Conservation (phyloP, 176 grass and related monocot species). For the Paspalum notatum region DNA sequence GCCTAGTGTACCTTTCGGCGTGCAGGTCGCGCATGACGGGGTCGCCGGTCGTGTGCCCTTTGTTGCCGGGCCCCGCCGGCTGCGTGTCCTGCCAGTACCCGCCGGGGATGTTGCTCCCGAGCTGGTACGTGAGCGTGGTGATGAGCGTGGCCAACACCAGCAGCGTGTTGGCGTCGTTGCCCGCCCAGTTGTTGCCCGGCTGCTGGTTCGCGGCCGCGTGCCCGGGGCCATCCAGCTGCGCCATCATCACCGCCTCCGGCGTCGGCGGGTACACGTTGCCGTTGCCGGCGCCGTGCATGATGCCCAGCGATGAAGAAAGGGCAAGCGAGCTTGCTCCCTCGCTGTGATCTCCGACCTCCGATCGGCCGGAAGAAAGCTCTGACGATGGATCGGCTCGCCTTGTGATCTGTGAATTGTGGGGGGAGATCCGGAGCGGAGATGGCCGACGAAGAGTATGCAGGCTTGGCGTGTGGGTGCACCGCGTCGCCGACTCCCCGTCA, state of each 20-base stretch:
- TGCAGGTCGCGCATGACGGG: conserved; percentile 68
- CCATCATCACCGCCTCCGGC: neutral
- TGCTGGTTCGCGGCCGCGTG: neutral
- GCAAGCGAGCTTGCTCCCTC: no score
- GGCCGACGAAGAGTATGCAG: no score
- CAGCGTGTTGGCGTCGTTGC: conserved; percentile 56
- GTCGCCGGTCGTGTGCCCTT: conserved; percentile 36
- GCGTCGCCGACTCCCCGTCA: neutral
- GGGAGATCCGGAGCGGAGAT: neutral
- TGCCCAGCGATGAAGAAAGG: neutral
- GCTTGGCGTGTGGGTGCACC: neutral
- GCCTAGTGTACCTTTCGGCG: neutral
- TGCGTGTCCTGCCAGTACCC: conserved; percentile 51
- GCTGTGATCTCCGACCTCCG: neutral
- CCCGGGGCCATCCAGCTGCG: conserved; percentile 33
- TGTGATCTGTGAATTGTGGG: neutral
- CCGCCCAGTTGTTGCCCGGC: conserved; percentile 31
- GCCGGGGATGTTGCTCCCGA: conserved; percentile 54
- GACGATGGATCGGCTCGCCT: neutral
- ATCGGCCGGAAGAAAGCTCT: neutral
- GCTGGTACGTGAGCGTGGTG: conserved; percentile 62
- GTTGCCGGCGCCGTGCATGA: neutral
- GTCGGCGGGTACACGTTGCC: neutral
- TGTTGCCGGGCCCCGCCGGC: neutral
- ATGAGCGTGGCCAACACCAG: conserved; percentile 60